These are phyloP conservation scores for Solidago caesia DNA, from an alignment of 129 eudicot genomes.

Conservation along the genomic window DNA sequence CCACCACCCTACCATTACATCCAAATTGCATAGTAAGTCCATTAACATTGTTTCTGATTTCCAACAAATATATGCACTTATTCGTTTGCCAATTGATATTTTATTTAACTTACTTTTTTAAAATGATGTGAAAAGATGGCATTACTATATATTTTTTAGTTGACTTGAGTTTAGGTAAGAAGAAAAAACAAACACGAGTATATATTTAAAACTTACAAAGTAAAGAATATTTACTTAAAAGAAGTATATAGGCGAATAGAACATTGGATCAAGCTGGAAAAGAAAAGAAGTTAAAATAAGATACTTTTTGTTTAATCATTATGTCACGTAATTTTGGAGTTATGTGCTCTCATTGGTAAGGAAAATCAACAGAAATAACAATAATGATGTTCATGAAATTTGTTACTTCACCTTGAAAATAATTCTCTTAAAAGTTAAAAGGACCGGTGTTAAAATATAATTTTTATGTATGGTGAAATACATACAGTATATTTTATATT, in stretches of 20 bases:
- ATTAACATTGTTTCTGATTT: background rate
- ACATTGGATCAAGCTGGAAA: background rate
- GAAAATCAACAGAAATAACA: background rate
- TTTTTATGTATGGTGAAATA: no score
- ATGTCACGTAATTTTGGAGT: background rate
- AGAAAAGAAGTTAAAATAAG: background rate
- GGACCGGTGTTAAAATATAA: no score
- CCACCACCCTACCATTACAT: background rate
- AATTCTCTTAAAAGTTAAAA: no score
- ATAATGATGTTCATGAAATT: background rate
- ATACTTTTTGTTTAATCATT: no score
- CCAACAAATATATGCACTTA: slow-evolving; percentile 7
- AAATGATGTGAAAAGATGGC: background rate
- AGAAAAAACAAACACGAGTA: background rate
- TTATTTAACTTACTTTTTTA: background rate
- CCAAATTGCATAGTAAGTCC: slow-evolving; percentile 9
- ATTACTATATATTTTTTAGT: slow-evolving; percentile 5
- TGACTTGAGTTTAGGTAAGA: background rate
- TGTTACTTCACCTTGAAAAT: no score
- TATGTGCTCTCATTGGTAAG: background rate
- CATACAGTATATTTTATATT: no score
- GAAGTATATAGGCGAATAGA: background rate
- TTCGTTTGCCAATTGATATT: background rate
- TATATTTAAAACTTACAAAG: background rate
- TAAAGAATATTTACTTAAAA: background rate